Evolutionary conservation across 371 early-diverging fungal species (phyloP), one percentile per base, ranked within the genome.

Genomic region (Parasitella parasitica): DNA sequence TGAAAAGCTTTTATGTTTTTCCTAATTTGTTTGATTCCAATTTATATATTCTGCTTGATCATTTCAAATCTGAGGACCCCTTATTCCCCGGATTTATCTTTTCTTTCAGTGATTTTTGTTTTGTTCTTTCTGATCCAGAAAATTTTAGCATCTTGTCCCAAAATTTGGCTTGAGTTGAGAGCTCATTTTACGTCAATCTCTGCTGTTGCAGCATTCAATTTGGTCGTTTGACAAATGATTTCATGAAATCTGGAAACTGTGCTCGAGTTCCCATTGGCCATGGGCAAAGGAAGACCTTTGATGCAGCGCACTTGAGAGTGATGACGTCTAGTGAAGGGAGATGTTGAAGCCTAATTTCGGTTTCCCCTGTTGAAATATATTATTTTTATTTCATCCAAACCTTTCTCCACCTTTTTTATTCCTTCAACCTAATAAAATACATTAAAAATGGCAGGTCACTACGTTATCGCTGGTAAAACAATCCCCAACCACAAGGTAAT

Each of bases 391-490:
- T 60, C 28, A 22, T 7, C 55, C 37, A 3, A 28, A 39, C 30
- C 39, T 38, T 55, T 63, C 54, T 34, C 37, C 63, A 46, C 48
- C 34, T 49, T 56, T 63, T 54, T 52, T 57, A 48, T 52, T 41
- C 39, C 38, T 35, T 20, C 4, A 54, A 4, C 54, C 46, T 11
- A 53, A 51, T 15, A 51, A 38, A 52, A 41, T 30, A 26, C 30
- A 28, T 53, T 27, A 34, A 64, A 63, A 66, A 82, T 82, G 82
- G 79, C 66, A 71, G 83, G 83, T 61, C 69, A 73, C 58, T 83
- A 83, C 72, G 67, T 71, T 71, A 78, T 82, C 63, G 78, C 76
- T 66, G 83, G 80, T 59, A 76, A 72, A 58, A 57, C 68, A 39
- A 58, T 83, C 55, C 77, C 80, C 56, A 78, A 71, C 73, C 63